Percentiles rank a stretch among this genome's conserved stretches.
phyloP scores from a whole-genome alignment of 192 early-diverging fungal species.

The Coemansia biformis region DNA sequence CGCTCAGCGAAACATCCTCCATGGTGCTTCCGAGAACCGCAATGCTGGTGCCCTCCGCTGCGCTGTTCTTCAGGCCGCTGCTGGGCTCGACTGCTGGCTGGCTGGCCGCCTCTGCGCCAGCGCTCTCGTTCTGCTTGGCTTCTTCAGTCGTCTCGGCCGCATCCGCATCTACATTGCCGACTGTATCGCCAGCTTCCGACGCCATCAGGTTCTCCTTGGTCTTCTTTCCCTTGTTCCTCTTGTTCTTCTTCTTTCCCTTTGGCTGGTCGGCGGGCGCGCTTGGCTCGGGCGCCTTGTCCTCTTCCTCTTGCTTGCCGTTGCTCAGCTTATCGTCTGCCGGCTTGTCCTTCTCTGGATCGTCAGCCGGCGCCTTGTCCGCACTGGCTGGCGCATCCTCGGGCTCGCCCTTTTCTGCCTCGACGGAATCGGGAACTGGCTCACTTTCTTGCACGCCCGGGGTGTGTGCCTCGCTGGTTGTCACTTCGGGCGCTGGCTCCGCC shows the following conservation, averaged over 20 bases:
- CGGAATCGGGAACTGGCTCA: no score
- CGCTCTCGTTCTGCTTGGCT: no score
- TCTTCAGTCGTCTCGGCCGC: constrained; percentile 3
- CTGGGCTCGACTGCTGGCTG: no score
- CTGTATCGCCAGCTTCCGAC: background rate
- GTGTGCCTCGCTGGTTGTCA: constrained; percentile 7
- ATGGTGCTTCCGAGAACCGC: constrained; percentile 43
- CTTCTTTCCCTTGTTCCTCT: constrained; percentile 36
- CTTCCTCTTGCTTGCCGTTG: no score
- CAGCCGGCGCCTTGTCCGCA: background rate
- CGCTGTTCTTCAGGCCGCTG: constrained; percentile 1
- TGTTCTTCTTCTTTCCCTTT: constrained; percentile 45
- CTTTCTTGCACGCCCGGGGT: background rate
- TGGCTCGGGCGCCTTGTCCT: constrained; percentile 1
- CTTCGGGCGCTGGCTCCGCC: background rate
- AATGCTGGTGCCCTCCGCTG: constrained; percentile 15
- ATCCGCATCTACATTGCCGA: no score
- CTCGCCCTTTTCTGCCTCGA: no score
- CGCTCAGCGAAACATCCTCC: constrained; percentile 49
- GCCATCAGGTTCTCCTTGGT: constrained; percentile 9
- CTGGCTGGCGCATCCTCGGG: no score
- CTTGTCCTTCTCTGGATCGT: background rate
- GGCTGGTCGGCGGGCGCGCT: constrained; percentile 1
- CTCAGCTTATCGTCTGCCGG: constrained; percentile 4
- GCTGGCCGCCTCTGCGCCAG: no score